A percentile compares a stretch with the other conserved stretches of the same genome.
These are phyloP conservation scores for Pleurotus tuber-regium DNA, from an alignment of 768 basidiomycete species.

Conservation along the genomic window DNA sequence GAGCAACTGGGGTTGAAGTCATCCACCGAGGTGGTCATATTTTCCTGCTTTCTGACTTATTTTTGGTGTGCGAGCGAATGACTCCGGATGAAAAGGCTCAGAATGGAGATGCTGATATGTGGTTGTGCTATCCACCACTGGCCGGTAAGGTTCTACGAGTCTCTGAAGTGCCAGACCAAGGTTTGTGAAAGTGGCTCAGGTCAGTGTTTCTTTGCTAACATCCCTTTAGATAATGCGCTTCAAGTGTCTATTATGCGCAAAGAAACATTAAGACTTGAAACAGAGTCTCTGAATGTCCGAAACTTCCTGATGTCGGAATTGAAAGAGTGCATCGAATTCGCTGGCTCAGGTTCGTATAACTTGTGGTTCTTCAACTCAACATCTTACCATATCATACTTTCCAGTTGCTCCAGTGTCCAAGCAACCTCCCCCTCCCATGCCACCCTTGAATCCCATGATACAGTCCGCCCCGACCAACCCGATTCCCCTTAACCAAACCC, in stretches of 20 bases:
- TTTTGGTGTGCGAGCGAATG: slow-evolving; percentile 89
- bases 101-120: slow-evolving; percentile 69
- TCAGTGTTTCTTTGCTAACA: slow-evolving; percentile 1
- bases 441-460: slow-evolving; percentile 33
- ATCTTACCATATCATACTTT: slow-evolving; percentile 8
- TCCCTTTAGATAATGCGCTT: slow-evolving; percentile 59
- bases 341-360: slow-evolving; percentile 68
- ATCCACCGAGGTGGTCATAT: slow-evolving; percentile 78
- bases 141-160: slow-evolving; percentile 90
- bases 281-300: slow-evolving; percentile 54
- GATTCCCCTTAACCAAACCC: slow-evolving; percentile 32
- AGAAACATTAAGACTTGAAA: slow-evolving; percentile 72
- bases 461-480: slow-evolving; percentile 8
- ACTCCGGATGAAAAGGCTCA: slow-evolving; percentile 55
- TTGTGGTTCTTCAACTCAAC: background rate
- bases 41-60: slow-evolving; percentile 89
- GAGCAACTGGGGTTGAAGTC: slow-evolving; percentile 69
- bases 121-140: slow-evolving; percentile 91
- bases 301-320: slow-evolving; percentile 70
- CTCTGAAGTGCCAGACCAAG: slow-evolving; percentile 55
- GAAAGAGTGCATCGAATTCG: slow-evolving; percentile 82
- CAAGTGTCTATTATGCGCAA: slow-evolving; percentile 85
- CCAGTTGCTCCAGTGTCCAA: slow-evolving; percentile 58
- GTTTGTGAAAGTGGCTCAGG: slow-evolving; percentile 33
- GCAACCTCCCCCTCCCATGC: slow-evolving; percentile 67